A percentile compares a stretch with the other conserved stretches of the same genome.
phyloP scores from a whole-genome alignment of 257 asterid species.

The Nicotiana paniculata region DNA sequence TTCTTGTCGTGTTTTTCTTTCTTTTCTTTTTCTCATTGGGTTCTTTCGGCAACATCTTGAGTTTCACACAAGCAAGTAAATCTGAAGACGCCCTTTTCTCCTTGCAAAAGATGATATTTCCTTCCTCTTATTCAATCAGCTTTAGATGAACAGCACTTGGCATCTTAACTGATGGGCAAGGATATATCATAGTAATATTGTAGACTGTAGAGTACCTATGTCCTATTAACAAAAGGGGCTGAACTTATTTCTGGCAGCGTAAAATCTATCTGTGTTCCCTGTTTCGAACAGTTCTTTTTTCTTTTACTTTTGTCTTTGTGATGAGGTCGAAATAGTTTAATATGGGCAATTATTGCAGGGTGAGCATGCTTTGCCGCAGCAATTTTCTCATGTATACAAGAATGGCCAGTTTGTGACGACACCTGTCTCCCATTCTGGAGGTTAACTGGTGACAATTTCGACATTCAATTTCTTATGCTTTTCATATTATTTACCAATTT shows the following conservation, averaged over 20 bases:
- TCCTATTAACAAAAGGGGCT: background rate
- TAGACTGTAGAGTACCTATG: background rate
- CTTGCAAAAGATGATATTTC: background rate
- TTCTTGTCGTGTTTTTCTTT: background rate
- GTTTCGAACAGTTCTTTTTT: background rate
- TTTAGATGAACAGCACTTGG: background rate
- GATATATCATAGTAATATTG: background rate
- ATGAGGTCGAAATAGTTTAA: background rate
- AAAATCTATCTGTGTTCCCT: background rate
- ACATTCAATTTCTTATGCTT: background rate
- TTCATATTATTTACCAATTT: background rate
- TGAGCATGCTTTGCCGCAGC: slow-evolving; percentile 92
- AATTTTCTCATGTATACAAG: slow-evolving; percentile 60
- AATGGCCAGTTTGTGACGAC: slow-evolving; percentile 82
- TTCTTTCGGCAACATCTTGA: background rate
- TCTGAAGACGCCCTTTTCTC: background rate
- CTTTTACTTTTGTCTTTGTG: background rate
- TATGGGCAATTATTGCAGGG: slow-evolving; percentile 35
- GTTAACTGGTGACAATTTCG: background rate
- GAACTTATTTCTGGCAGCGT: background rate
- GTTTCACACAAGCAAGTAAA: background rate
- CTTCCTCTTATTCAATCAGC: background rate
- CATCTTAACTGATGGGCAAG: background rate
- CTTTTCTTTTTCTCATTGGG: background rate
- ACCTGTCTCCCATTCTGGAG: slow-evolving; percentile 91